Conservation (phyloP, 768 basidiomycete genomes). For the Lactarius indigo region DNA sequence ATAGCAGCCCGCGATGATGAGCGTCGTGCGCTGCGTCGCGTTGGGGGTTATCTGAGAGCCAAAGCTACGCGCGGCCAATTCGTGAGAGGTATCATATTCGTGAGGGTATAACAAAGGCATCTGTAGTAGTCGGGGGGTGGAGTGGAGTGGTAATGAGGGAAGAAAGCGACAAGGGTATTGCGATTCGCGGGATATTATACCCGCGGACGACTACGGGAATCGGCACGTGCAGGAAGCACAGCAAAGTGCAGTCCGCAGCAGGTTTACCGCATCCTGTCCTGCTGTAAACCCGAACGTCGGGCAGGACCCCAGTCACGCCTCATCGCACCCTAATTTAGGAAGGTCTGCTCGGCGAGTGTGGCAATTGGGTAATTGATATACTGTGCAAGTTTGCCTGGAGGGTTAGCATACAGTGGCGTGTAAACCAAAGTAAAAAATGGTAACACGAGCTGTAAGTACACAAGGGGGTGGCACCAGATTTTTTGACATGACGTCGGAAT, state of each 20-base stretch:
- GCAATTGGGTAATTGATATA: too few relatives aligned
- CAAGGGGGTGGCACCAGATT: too few relatives aligned
- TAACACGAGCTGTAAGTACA: too few relatives aligned
- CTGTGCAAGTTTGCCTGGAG: too few relatives aligned
- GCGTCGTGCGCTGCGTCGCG: constrained; percentile 66
- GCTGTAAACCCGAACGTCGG: too few relatives aligned
- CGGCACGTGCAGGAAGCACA: neutral
- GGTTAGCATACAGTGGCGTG: too few relatives aligned
- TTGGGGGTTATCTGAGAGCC: constrained; percentile 51
- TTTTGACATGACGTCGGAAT: too few relatives aligned
- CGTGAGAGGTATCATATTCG: neutral
- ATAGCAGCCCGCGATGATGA: constrained; percentile 79
- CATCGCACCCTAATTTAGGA: too few relatives aligned
- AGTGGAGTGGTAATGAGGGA: neutral
- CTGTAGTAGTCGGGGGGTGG: neutral
- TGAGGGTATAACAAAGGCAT: constrained; percentile 22
- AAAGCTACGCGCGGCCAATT: constrained; percentile 29
- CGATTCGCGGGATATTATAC: neutral
- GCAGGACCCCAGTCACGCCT: too few relatives aligned
- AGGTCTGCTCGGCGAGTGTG: too few relatives aligned
- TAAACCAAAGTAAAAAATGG: too few relatives aligned
- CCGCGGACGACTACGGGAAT: neutral
- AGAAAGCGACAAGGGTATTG: neutral
- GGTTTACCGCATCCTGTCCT: neutral
- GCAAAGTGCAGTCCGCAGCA: constrained; percentile 1